These are phyloP conservation scores for Globisporangium abappressorium DNA, from an alignment of 352 stramenopile genomes.

Conservation along the genomic window DNA sequence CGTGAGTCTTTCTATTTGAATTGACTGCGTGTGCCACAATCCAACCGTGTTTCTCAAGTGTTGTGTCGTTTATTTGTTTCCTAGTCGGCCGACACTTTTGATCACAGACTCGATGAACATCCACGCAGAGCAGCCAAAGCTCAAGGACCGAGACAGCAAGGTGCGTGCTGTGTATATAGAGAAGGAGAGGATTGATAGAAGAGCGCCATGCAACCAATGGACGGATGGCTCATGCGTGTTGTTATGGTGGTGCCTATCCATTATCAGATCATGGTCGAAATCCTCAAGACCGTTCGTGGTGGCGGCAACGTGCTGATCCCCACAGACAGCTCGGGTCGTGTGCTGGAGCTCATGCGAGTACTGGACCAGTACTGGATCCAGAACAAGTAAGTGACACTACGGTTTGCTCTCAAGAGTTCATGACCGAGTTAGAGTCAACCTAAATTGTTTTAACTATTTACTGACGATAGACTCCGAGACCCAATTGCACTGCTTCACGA, in stretches of 20 bases:
- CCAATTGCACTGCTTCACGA: constrained; percentile 86
- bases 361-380: constrained; percentile 95
- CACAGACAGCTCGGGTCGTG: constrained; percentile 90
- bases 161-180: constrained; percentile 17
- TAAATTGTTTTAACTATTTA: neutral
- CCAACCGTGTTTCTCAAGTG: neutral
- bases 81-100: constrained; percentile 75
- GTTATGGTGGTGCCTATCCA: neutral
- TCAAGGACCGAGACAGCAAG: constrained; percentile 87
- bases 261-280: constrained; percentile 88
- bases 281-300: constrained; percentile 90
- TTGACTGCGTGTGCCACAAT: neutral
- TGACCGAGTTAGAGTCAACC: neutral
- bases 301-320: constrained; percentile 96
- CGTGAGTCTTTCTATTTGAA: constrained; percentile 31
- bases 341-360: constrained; percentile 95
- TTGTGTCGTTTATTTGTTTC: neutral
- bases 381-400: constrained; percentile 72
- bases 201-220: neutral
- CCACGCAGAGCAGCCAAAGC: constrained; percentile 81
- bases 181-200: neutral
- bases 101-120: constrained; percentile 90
- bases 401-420: neutral
- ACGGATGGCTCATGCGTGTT: constrained; percentile 12
- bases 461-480: constrained; percentile 54